A percentile compares a stretch with the other conserved stretches of the same genome.
Conservation (phyloP, 2,329 filamentous ascomycete species). For the Diatrype stigma region DNA sequence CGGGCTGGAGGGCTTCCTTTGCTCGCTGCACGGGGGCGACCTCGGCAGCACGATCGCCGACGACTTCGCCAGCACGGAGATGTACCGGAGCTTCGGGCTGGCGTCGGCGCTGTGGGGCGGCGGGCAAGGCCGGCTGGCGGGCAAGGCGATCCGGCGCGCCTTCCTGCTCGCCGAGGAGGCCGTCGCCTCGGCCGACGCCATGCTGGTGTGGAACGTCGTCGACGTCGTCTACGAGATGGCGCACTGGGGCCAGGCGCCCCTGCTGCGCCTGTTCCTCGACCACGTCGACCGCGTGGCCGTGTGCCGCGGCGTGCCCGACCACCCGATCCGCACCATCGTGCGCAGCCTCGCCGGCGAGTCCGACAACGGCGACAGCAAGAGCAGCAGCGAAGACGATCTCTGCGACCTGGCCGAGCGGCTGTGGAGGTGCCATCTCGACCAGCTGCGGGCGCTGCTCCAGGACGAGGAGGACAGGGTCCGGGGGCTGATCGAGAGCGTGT, state of each 20-base stretch:
- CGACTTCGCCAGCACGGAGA: background rate
- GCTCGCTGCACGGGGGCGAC: background rate
- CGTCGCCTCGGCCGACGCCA: background rate
- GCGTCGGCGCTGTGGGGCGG: slow-evolving; percentile 1
- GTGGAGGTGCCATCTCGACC: background rate
- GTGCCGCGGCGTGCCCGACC: background rate
- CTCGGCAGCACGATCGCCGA: background rate
- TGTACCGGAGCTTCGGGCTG: slow-evolving; percentile 6
- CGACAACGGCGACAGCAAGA: background rate
- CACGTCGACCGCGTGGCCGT: background rate
- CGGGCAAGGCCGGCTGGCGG: slow-evolving; percentile 4
- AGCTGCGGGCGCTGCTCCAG: background rate
- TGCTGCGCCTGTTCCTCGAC: background rate
- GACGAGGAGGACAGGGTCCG: background rate
- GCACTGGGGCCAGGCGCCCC: background rate
- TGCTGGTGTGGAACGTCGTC: slow-evolving; percentile 3
- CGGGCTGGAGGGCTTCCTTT: background rate
- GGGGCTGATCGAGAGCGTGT: background rate
- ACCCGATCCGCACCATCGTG: background rate
- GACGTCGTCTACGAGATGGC: slow-evolving; percentile 5
- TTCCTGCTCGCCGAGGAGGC: slow-evolving; percentile 6
- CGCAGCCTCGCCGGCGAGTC: background rate
- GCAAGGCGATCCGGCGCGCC: slow-evolving; percentile 5
- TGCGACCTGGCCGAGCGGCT: background rate
- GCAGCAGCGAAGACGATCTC: background rate